Evolutionary conservation across 495 filamentous ascomycete genomes (phyloP).

Genomic region (Acidiella bohemica): DNA sequence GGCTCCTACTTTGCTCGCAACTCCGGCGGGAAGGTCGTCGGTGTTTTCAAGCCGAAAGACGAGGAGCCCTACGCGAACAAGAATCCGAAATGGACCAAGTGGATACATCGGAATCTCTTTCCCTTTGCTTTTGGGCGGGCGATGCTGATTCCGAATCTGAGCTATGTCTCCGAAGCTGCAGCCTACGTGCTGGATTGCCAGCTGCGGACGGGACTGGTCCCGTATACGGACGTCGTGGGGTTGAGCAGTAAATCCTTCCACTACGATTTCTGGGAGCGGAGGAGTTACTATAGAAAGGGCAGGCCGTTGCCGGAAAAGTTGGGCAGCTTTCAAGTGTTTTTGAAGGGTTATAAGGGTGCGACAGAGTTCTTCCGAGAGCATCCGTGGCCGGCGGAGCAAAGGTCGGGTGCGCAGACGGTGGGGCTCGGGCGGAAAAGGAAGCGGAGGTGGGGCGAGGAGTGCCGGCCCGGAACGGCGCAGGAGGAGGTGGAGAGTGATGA

Average conservation of each 20-base stretch:
- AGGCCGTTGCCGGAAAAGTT: constrained; percentile 83
- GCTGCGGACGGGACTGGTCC: constrained; percentile 80
- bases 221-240: constrained; percentile 88
- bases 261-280: constrained; percentile 92
- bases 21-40: constrained; percentile 80
- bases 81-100: constrained; percentile 35
- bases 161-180: constrained; percentile 94
- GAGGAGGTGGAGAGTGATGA: constrained; percentile 66
- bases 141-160: constrained; percentile 96
- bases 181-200: constrained; percentile 89
- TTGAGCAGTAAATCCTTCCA: constrained; percentile 94
- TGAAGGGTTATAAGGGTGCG: constrained; percentile 92
- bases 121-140: constrained; percentile 93
- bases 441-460: constrained; percentile 75
- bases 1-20: constrained; percentile 97
- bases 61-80: constrained; percentile 76
- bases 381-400: constrained; percentile 93
- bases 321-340: constrained; percentile 93
- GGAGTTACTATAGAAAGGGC: constrained; percentile 72
- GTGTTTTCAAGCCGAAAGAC: constrained; percentile 98
- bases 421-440: constrained; percentile 33
- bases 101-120: constrained; percentile 50
- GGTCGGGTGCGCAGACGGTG: constrained; percentile 33
- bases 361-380: constrained; percentile 90
- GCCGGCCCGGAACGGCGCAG: constrained; percentile 54